These are phyloP conservation scores for Auricularia sp. DNA, from an alignment of 768 basidiomycete species.

Conservation along the genomic window DNA sequence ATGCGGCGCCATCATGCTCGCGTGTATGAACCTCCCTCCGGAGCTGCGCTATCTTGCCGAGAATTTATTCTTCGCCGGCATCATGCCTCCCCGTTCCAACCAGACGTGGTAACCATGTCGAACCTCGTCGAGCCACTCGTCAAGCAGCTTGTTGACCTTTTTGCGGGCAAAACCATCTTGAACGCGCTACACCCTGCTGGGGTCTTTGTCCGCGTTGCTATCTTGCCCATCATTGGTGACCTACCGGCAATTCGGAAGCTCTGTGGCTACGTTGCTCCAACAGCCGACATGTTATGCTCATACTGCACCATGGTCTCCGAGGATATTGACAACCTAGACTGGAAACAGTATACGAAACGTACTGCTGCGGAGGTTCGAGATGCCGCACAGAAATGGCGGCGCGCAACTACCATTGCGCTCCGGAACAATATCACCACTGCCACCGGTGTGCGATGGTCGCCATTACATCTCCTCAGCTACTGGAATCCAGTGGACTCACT, in stretches of 20 bases:
- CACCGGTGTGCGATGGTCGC: conserved; percentile 21
- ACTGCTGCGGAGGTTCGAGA: neutral
- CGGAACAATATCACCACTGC: conserved; percentile 5
- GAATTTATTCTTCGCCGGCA: conserved; percentile 33
- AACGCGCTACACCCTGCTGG: conserved; percentile 19
- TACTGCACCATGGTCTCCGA: neutral
- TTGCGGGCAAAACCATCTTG: conserved; percentile 23
- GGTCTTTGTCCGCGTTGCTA: conserved; percentile 18
- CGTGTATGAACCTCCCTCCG: conserved; percentile 29
- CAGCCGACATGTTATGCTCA: neutral
- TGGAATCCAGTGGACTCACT: conserved; percentile 22
- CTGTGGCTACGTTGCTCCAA: conserved; percentile 15
- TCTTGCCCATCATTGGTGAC: conserved; percentile 29
- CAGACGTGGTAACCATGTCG: conserved; percentile 25
- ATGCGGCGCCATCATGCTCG: conserved; percentile 23
- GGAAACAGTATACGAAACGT: neutral
- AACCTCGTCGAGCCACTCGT: conserved; percentile 31
- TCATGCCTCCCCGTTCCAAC: conserved; percentile 35
- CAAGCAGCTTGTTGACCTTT: conserved; percentile 26
- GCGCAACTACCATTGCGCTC: neutral
- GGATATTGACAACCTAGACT: neutral
- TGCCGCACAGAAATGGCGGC: neutral
- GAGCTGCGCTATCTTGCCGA: conserved; percentile 21
- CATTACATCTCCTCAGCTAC: conserved; percentile 20
- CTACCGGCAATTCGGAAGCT: conserved; percentile 25